Percentiles rank a stretch among this genome's conserved stretches.
Evolutionary conservation across 768 basidiomycete genomes (phyloP).

Genomic region (Megacollybia marginata): DNA sequence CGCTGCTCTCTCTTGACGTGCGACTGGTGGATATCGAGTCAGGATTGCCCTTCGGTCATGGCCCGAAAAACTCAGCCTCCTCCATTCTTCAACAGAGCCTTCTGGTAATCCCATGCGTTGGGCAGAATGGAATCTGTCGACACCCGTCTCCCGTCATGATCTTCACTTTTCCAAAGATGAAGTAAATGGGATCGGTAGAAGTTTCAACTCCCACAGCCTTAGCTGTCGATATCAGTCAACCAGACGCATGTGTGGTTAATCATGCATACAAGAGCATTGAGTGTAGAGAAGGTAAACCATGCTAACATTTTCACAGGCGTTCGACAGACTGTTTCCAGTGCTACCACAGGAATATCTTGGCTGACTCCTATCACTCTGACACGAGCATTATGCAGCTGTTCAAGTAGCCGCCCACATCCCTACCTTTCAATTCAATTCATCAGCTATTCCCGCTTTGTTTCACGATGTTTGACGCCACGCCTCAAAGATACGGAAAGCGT

Average conservation of each 20-base stretch:
- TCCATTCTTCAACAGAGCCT: conserved; percentile 4
- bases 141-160: conserved; percentile 17
- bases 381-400: conserved; percentile 15
- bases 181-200: conserved; percentile 22
- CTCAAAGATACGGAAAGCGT: conserved; percentile 25
- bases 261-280: conserved; percentile 20
- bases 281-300: conserved; percentile 13
- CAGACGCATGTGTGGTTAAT: conserved; percentile 31
- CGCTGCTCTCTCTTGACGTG: conserved; percentile 13
- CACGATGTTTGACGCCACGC: conserved; percentile 23
- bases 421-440: conserved; percentile 16
- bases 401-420: conserved; percentile 20
- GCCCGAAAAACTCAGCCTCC: conserved; percentile 12
- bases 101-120: conserved; percentile 19
- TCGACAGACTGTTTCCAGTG: conserved; percentile 15
- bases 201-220: neutral
- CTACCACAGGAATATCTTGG: conserved; percentile 22
- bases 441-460: conserved; percentile 20
- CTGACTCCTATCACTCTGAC: conserved; percentile 23
- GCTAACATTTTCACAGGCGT: conserved; percentile 20
- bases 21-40: conserved; percentile 23
- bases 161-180: conserved; percentile 19
- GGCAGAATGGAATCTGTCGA: conserved; percentile 19
- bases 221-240: conserved; percentile 17
- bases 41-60: conserved; percentile 13